Percentiles rank a stretch among this genome's conserved stretches.
Conservation (phyloP, 352 stramenopile species). For the Phytopythium helicoides region DNA sequence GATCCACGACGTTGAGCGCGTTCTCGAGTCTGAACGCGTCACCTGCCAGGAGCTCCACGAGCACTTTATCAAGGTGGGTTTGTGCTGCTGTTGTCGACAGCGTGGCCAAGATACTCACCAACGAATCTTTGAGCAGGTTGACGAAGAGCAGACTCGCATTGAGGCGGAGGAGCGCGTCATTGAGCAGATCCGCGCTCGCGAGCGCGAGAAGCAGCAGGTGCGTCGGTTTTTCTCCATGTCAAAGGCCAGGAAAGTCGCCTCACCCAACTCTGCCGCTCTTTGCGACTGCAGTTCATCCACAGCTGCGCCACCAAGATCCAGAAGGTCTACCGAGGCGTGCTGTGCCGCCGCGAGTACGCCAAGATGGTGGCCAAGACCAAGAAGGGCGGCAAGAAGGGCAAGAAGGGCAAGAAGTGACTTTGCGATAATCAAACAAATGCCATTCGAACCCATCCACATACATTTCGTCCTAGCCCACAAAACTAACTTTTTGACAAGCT, state of each 20-base stretch:
- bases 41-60: conserved; percentile 75
- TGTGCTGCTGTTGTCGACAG: not conserved
- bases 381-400: conserved; percentile 61
- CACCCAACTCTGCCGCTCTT: not conserved
- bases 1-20: conserved; percentile 40
- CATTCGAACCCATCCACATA: no score
- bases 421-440: not conserved
- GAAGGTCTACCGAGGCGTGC: conserved; percentile 73
- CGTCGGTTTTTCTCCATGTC: conserved; percentile 6
- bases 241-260: not conserved
- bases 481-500: not conserved
- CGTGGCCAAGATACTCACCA: not conserved
- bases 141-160: conserved; percentile 84
- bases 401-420: conserved; percentile 28
- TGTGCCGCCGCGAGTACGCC: conserved; percentile 59
- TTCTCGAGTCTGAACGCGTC: conserved; percentile 42
- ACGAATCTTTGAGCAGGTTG: conserved; percentile 35
- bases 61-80: conserved; percentile 73
- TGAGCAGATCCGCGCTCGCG: conserved; percentile 59
- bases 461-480: no score
- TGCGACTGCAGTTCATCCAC: conserved; percentile 51
- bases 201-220: conserved; percentile 78
- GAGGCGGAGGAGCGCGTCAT: conserved; percentile 76
- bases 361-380: conserved; percentile 85
- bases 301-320: conserved; percentile 75